Evolutionary conservation across 129 eudicot species (phyloP).

Genomic region (Chrysanthemum lavandulifolium): DNA sequence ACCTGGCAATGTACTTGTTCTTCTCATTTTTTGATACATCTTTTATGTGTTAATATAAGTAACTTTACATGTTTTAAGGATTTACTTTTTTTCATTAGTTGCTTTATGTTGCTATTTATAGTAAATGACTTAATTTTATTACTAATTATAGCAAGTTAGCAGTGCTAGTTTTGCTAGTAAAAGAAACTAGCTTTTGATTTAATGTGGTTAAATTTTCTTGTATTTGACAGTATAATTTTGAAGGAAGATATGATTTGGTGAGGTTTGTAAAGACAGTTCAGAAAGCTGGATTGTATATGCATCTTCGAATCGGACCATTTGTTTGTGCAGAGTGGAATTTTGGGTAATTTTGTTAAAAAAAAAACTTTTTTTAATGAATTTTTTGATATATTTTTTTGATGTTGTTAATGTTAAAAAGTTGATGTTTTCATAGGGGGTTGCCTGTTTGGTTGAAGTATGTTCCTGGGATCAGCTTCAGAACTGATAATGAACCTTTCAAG

Average conservation of each 20-base stretch:
- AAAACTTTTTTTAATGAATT: not conserved
- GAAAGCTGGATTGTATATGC: conserved; percentile 71
- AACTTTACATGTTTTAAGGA: too few relatives aligned
- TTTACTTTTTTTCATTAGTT: too few relatives aligned
- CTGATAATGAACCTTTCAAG: conserved; percentile 90
- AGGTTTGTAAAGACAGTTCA: conserved; percentile 74
- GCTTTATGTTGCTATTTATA: too few relatives aligned
- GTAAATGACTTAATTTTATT: too few relatives aligned
- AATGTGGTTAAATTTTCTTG: conserved; percentile 11
- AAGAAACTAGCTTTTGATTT: not conserved
- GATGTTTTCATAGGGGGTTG: conserved; percentile 54
- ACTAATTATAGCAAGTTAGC: too few relatives aligned
- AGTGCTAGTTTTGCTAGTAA: too few relatives aligned
- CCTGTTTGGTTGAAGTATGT: conserved; percentile 98
- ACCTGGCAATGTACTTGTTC: conserved; percentile 68
- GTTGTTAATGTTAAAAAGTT: not conserved
- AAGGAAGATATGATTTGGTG: conserved; percentile 82
- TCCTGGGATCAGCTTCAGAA: conserved; percentile 93
- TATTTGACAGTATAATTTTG: conserved; percentile 70
- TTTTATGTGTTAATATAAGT: not conserved
- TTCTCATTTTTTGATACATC: not conserved
- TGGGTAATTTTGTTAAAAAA: conserved; percentile 48
- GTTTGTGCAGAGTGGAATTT: conserved; percentile 99
- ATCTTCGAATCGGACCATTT: conserved; percentile 95
- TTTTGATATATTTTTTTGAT: conserved; percentile 4